Base-by-base conservation (phyloP, 2,329 filamentous ascomycete species). In the Fusarium sp. region DNA sequence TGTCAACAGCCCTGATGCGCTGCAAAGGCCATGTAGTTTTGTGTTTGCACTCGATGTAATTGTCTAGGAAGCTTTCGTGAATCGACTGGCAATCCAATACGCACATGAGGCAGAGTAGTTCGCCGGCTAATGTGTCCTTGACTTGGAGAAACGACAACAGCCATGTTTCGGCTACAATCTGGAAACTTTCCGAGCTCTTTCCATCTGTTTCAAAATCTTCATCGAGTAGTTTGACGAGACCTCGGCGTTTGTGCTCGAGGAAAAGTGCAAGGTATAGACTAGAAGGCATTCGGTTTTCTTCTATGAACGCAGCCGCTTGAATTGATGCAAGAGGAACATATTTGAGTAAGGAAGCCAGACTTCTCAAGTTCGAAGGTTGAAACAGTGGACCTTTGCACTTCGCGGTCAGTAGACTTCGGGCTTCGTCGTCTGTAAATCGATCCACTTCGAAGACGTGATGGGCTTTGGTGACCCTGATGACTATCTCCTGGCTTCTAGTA, bases 21-120 rank as follows among this genome's bases (percentile, higher is more conserved):
- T 36, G 14, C 34, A 36, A 36, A 36, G 34, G 13, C 14, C 14
- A 8, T 15, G 7, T 7, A 36, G 28, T 28, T 28, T 10, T 28
- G 28, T 36, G 34, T 15, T 17, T 36, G 17, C 14, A 15, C 34
- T 36, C 34, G 2, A 36, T 8, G 34, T 36, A 17, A 7, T 15
- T 15, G 14, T 15, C 13, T 7, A 36, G 14, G 14, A 36, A 15
- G 14, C 34, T 36, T 36, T 36, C 14, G 3, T 36, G 34, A 7
- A 36, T 36, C 7, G 14, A 15, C 6, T 36, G 34, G 8, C 34
- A 17, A 17, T 36, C 34, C 1, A 7, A 17, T 5, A 40, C 38
- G 1, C 34, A 18, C 3, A 22, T 8, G 0, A 51, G 6, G 0
- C 17, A 5, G 0, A 51, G 24, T 3, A 51, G n/a, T 1, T 51